Conservation (phyloP, 495 filamentous ascomycete species). For the Podospora sp. region DNA sequence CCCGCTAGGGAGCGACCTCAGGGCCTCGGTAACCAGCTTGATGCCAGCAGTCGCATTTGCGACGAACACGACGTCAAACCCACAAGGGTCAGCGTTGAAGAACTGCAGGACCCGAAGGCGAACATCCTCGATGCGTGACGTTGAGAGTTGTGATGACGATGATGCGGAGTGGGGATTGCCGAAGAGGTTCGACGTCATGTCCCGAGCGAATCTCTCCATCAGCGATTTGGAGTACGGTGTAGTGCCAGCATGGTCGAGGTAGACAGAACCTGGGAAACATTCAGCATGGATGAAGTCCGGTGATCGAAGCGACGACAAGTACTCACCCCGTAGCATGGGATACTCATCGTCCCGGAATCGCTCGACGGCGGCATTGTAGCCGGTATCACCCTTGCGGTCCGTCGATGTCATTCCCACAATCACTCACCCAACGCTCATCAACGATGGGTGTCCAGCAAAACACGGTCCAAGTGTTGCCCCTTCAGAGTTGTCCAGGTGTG, state of each 20-base stretch:
- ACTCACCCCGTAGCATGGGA: constrained; percentile 76
- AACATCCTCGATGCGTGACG: constrained; percentile 72
- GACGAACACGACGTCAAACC: constrained; percentile 89
- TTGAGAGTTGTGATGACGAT: constrained; percentile 74
- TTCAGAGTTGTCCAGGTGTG: neutral
- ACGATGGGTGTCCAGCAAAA: neutral
- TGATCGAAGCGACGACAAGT: neutral
- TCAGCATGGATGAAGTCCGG: constrained; percentile 6
- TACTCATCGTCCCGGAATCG: constrained; percentile 71
- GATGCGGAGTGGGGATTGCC: constrained; percentile 94
- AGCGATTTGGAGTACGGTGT: constrained; percentile 80
- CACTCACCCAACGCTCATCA: neutral
- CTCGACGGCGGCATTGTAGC: constrained; percentile 71
- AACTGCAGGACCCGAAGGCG: constrained; percentile 72
- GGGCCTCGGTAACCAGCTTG: constrained; percentile 78
- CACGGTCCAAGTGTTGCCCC: neutral
- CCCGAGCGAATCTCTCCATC: constrained; percentile 72
- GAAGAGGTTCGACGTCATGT: constrained; percentile 77
- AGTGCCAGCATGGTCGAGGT: constrained; percentile 92
- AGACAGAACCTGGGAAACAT: constrained; percentile 64
- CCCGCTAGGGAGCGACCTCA: constrained; percentile 63
- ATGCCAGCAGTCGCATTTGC: constrained; percentile 91
- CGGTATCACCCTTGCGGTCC: constrained; percentile 2
- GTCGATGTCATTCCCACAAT: neutral
- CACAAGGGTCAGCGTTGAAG: constrained; percentile 80